These are phyloP conservation scores for Wickerhamiella azymoides DNA, from an alignment of 805 yeast species.

Conservation along the genomic window DNA sequence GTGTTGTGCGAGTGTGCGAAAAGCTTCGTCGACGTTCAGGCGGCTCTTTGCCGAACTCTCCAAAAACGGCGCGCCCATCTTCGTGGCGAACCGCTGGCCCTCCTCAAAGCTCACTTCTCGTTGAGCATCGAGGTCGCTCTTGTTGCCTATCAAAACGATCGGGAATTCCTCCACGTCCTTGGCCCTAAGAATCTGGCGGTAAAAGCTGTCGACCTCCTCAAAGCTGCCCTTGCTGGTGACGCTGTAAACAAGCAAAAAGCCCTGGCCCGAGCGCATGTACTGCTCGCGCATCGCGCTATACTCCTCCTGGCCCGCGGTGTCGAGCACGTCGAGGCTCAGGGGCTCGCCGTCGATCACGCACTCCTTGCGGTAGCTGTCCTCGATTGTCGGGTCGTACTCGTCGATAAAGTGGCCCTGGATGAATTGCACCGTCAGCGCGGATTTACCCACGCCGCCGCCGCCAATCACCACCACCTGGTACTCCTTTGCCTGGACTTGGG, in stretches of 20 bases:
- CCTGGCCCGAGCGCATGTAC: slow-evolving; percentile 93
- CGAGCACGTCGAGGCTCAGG: slow-evolving; percentile 73
- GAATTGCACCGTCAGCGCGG: slow-evolving; percentile 88
- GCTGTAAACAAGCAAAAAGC: slow-evolving; percentile 75
- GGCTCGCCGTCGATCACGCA: slow-evolving; percentile 71
- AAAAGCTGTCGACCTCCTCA: slow-evolving; percentile 69
- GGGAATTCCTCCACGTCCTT: slow-evolving; percentile 40
- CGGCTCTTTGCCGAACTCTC: slow-evolving; percentile 92
- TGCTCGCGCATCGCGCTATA: slow-evolving; percentile 89
- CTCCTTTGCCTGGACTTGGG: slow-evolving; percentile 33
- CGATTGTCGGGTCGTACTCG: slow-evolving; percentile 97
- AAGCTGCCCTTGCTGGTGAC: slow-evolving; percentile 71
- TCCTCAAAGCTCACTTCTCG: slow-evolving; percentile 75
- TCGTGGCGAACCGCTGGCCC: slow-evolving; percentile 62
- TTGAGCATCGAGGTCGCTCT: slow-evolving; percentile 62
- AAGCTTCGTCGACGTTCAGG: slow-evolving; percentile 77
- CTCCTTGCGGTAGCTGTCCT: slow-evolving; percentile 59
- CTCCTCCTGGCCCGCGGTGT: slow-evolving; percentile 98
- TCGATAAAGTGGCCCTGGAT: slow-evolving; percentile 92
- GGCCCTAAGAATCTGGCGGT: slow-evolving; percentile 65
- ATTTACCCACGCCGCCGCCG: slow-evolving; percentile 98
- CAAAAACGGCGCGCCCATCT: slow-evolving; percentile 49
- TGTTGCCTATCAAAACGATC: slow-evolving; percentile 85
- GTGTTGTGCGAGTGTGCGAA: slow-evolving; percentile 34
- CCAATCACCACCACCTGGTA: slow-evolving; percentile 93